Percentiles rank a stretch among this genome's conserved stretches.
phyloP scores from a whole-genome alignment of 495 filamentous ascomycete species.

The Xylaria palmicola region DNA sequence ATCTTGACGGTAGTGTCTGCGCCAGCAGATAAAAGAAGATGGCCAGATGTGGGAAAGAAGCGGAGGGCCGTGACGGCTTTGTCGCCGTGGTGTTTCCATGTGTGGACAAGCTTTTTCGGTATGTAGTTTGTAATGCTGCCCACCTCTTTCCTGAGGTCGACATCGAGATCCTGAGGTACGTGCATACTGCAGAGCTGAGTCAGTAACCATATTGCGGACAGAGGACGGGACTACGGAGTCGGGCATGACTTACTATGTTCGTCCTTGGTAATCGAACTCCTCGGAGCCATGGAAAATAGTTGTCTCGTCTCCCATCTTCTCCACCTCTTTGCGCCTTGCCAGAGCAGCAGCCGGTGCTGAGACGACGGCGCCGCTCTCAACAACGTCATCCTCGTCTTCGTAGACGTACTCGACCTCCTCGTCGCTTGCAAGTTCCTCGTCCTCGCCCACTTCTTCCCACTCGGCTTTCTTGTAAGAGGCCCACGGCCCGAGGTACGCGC shows the following conservation, averaged over 20 bases:
- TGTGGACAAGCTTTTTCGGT: constrained; percentile 89
- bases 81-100: constrained; percentile 76
- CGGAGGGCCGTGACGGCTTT: constrained; percentile 83
- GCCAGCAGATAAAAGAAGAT: constrained; percentile 80
- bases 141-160: constrained; percentile 78
- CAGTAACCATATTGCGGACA: neutral
- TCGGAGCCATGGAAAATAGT: constrained; percentile 84
- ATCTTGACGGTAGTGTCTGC: constrained; percentile 91
- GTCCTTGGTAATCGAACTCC: constrained; percentile 84
- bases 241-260: constrained; percentile 59
- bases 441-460: constrained; percentile 59
- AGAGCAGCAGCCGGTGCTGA: constrained; percentile 55
- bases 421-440: constrained; percentile 67
- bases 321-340: constrained; percentile 55
- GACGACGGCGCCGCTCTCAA: constrained; percentile 52
- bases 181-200: constrained; percentile 61
- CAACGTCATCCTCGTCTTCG: constrained; percentile 56
- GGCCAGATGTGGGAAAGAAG: constrained; percentile 83
- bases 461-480: constrained; percentile 69
- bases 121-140: constrained; percentile 83
- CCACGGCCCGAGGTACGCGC: constrained; percentile 91
- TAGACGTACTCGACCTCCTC: constrained; percentile 77
- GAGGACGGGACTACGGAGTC: neutral
- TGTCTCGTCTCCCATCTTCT: constrained; percentile 66
- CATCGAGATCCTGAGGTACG: constrained; percentile 90